Conservation (phyloP, 192 early-diverging fungal genomes). For the Entomortierella chlamydospora region DNA sequence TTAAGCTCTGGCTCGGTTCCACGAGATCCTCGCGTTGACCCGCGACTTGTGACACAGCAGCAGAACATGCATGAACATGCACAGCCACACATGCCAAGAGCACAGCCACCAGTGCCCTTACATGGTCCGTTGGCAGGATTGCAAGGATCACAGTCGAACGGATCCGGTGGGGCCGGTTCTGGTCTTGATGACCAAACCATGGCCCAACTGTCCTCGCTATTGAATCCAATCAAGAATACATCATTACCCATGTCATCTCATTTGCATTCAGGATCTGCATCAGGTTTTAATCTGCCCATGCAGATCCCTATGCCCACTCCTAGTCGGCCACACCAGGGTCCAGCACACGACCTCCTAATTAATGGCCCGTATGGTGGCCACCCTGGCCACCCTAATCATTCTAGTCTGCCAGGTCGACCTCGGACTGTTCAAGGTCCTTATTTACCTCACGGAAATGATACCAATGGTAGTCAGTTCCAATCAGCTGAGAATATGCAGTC, state of each 20-base stretch:
- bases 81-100: constrained; percentile 10
- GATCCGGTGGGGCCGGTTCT: not conserved
- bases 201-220: constrained; percentile 22
- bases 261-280: not conserved
- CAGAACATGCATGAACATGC: not conserved
- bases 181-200: constrained; percentile 17
- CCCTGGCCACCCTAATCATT: not conserved
- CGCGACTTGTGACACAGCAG: constrained; percentile 20
- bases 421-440: not conserved
- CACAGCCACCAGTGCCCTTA: constrained; percentile 17
- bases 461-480: not conserved
- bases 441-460: not conserved
- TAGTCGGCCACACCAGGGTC: not conserved
- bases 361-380: not conserved
- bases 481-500: not conserved
- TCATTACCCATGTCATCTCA: not conserved
- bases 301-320: not conserved
- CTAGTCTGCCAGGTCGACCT: not conserved
- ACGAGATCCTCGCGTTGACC: constrained; percentile 19
- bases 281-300: not conserved
- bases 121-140: not conserved
- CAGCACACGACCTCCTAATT: not conserved
- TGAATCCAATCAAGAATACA: constrained; percentile 16
- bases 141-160: not conserved
- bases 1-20: not conserved